Evolutionary conservation across 2,329 filamentous ascomycete species (phyloP).

Genomic region (Sporothrix protearum): DNA sequence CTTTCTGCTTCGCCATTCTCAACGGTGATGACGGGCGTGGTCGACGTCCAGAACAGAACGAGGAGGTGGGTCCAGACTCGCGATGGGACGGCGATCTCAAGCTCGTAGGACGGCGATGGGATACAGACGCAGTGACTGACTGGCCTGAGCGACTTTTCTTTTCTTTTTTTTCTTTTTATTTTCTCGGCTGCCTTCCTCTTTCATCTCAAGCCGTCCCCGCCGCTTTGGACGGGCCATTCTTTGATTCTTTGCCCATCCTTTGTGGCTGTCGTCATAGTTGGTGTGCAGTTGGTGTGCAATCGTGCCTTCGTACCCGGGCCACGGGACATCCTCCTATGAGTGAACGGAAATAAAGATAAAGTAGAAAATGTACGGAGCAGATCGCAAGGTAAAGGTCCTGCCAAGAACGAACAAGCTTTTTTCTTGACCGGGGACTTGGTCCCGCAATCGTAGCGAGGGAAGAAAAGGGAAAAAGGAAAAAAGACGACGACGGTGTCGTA

Average conservation of each 20-base stretch:
- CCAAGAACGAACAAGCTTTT: constrained; percentile 21
- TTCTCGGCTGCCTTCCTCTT: neutral
- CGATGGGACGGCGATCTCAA: neutral
- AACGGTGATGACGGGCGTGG: neutral
- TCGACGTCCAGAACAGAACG: neutral
- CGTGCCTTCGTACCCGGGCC: neutral
- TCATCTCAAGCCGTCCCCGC: constrained; percentile 13
- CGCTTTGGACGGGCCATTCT: neutral
- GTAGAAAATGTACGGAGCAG: neutral
- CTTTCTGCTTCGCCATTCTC: neutral
- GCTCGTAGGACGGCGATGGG: neutral
- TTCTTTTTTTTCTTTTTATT: neutral
- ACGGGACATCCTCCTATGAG: neutral
- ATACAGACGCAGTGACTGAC: neutral
- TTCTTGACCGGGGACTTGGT: neutral
- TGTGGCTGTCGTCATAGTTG: constrained; percentile 10
- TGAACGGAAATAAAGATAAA: no score
- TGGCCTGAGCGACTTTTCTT: neutral
- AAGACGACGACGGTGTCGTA: no score
- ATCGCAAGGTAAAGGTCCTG: constrained; percentile 5
- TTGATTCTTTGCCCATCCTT: neutral
- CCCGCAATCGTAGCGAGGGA: neutral
- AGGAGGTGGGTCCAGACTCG: neutral
- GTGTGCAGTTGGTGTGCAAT: no score
- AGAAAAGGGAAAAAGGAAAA: neutral